Evolutionary conservation across 75 land plant species (phyloP).

Genomic region (Ceratopteris richardii): DNA sequence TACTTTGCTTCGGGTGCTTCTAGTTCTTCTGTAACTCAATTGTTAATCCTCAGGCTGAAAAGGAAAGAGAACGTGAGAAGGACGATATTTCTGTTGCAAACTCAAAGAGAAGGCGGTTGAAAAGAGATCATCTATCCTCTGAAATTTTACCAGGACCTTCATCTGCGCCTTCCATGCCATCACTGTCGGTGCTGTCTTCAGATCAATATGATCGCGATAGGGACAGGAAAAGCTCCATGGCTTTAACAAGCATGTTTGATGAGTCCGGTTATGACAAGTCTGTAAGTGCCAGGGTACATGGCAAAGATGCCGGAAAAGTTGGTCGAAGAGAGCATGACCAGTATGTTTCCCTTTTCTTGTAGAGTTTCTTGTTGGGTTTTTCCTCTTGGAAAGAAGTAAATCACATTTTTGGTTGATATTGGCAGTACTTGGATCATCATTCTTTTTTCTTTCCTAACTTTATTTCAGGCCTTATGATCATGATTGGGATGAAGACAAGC

Average conservation of each 20-base stretch:
- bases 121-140: conserved; percentile 55
- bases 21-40: too few relatives aligned
- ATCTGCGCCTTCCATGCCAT: conserved; percentile 31
- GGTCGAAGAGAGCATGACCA: conserved; percentile 72
- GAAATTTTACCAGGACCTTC: conserved; percentile 33
- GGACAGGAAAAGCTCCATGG: conserved; percentile 54
- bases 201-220: conserved; percentile 82
- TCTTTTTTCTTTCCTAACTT: conserved; percentile 32
- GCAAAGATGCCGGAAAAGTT: conserved; percentile 64
- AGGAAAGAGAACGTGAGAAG: conserved; percentile 66
- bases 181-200: conserved; percentile 23
- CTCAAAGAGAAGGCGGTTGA: conserved; percentile 74
- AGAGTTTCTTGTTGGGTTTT: not conserved
- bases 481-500: conserved; percentile 98
- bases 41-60: conserved; percentile 41
- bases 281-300: conserved; percentile 11
- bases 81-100: conserved; percentile 45
- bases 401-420: too few relatives aligned
- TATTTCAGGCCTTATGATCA: conserved; percentile 62
- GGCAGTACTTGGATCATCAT: too few relatives aligned
- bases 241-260: conserved; percentile 53
- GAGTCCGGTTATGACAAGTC: conserved; percentile 38
- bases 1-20: not conserved
- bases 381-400: conserved; percentile 3
- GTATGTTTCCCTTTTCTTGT: not conserved